Base-by-base conservation (phyloP, 345 rosid genomes). In the Eucalyptus sp. region DNA sequence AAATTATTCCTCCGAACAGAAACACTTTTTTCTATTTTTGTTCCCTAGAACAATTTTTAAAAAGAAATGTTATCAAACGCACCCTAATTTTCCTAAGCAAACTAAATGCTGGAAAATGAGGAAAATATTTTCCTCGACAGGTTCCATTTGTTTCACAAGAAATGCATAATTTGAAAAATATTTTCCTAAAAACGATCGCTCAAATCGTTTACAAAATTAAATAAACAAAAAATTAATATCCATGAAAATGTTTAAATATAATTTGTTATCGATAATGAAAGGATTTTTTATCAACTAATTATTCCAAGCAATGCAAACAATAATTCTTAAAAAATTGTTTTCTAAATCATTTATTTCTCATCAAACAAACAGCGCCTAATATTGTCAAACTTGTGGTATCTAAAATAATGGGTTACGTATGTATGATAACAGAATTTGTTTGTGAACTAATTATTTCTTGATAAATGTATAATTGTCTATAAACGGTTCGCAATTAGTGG, bases 221-320 rank as follows among this genome's bases (percentile, higher is more conserved):
- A 64, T 7, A 5, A 29, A 14, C 10, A 15, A 13, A 64, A 27
- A 13, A 64, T 0, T 3, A 16, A 31, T 16, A 8, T 16, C 43
- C 22, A 15, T 1, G 3, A 31, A 15, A 66, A 66, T 16, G 2
- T 31, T 66, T 66, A 31, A 20, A 31, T 3, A 15, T 16, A 66
- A 66, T 15, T 33, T 66, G 0, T 31, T 3, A 3, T 8, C 22
- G 2, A 66, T 16, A 8, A 66, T 66, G 1, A 31, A 66, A 66
- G 5, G 0, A 31, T 4, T 16, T 66, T 8, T 15, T 4, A 33
- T 66, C 3, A 2, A 66, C 22, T 31, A 66, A 16, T 31, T n/a
- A n/a, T 64, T 66, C 33, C 22, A 31, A 66, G 3, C 7, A 5
- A 66, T 17, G 9, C 22, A 16, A 31, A 9, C 12, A 1, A 68